Evolutionary conservation across 768 basidiomycete species (phyloP).

Genomic region (Rhodotorula sphaerocarpa): DNA sequence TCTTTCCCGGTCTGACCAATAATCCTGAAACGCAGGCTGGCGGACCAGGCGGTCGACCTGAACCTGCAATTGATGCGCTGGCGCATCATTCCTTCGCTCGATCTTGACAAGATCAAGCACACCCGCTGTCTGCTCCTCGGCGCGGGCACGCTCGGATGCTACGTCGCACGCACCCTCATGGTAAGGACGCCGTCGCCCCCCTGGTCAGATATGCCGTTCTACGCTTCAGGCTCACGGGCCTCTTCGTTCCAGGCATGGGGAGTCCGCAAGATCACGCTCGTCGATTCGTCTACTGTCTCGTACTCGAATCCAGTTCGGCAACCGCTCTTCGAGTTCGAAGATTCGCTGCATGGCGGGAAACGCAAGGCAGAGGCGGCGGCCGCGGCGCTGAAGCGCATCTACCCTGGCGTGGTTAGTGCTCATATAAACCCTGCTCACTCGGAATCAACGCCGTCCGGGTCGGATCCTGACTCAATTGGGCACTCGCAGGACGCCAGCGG

Average conservation of each 20-base stretch:
- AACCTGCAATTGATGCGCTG: constrained; percentile 97
- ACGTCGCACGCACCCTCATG: constrained; percentile 86
- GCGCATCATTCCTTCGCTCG: constrained; percentile 81
- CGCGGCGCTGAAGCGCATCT: constrained; percentile 71
- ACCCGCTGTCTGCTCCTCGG: constrained; percentile 81
- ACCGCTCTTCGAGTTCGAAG: constrained; percentile 89
- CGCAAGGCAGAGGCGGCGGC: constrained; percentile 90
- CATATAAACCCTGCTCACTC: background rate
- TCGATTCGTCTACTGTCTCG: constrained; percentile 83
- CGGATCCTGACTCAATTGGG: background rate
- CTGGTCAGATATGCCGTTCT: too few relatives aligned
- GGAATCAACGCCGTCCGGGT: too few relatives aligned
- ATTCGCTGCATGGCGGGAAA: constrained; percentile 84
- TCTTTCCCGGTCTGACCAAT: background rate
- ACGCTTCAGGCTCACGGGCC: too few relatives aligned
- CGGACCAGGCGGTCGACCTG: constrained; percentile 93
- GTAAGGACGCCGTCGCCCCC: constrained; percentile 50
- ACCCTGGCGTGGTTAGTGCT: constrained; percentile 74
- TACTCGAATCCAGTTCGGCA: constrained; percentile 98
- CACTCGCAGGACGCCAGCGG: constrained; percentile 65
- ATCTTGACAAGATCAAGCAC: constrained; percentile 73
- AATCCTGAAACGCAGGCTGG: constrained; percentile 53
- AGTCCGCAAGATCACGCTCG: constrained; percentile 80
- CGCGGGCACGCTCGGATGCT: constrained; percentile 93
- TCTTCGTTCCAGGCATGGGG: constrained; percentile 79